Evolutionary conservation across 1,139 yeast species (phyloP).

Genomic region (Saccharomyces uvarum): DNA sequence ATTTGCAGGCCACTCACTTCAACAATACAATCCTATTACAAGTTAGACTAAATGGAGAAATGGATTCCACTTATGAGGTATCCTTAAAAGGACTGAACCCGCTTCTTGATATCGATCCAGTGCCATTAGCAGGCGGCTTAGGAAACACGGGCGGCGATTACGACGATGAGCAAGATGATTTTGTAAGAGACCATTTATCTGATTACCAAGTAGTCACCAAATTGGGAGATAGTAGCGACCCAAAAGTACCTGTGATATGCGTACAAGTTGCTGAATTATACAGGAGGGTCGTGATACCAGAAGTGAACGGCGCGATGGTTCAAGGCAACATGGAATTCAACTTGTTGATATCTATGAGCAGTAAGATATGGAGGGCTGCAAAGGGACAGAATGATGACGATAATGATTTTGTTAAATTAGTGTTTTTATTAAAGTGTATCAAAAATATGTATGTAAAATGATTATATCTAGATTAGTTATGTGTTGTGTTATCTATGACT

Average conservation of each 20-base stretch:
- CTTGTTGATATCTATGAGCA: conserved; percentile 37
- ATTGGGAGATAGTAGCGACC: conserved; percentile 28
- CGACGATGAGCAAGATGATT: conserved; percentile 15
- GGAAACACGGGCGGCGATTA: conserved; percentile 4
- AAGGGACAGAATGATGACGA: conserved; percentile 3
- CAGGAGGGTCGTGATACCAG: conserved; percentile 18
- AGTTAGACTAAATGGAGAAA: conserved; percentile 35
- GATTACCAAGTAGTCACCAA: conserved; percentile 24
- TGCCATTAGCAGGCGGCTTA: neutral
- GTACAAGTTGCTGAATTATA: conserved; percentile 27
- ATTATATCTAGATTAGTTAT: conserved; percentile 1
- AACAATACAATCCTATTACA: conserved; percentile 31
- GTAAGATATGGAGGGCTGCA: conserved; percentile 33
- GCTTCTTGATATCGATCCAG: conserved; percentile 1
- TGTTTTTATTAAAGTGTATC: conserved; percentile 25
- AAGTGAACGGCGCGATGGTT: conserved; percentile 5
- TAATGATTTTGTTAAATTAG: conserved; percentile 25
- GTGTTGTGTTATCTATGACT: conserved; percentile 55
- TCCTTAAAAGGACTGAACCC: conserved; percentile 21
- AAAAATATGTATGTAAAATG: conserved; percentile 24
- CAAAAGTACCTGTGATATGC: conserved; percentile 27
- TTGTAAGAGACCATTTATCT: conserved; percentile 22
- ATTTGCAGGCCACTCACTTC: conserved; percentile 21
- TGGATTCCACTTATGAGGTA: conserved; percentile 36
- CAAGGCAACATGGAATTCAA: conserved; percentile 9